Base-by-base conservation (phyloP, 2,329 filamentous ascomycete species). In the Fusarium torreyae region DNA sequence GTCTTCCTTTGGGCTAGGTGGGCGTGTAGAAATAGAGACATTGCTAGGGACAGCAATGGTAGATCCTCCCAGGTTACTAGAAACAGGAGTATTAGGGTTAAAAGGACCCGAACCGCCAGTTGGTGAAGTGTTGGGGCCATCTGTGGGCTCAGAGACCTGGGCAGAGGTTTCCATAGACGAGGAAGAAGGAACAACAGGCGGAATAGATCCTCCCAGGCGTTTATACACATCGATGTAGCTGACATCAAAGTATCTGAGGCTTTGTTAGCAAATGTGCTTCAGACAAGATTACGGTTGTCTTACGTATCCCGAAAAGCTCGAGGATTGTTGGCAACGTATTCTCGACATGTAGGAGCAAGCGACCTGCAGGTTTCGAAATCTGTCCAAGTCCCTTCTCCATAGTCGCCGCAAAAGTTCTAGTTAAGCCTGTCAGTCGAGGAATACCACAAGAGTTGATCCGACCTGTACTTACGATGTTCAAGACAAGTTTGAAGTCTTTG, bases 361-460 rank as follows among this genome's bases (percentile, higher is more conserved):
- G 71, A 58, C 57, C 73, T 73, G 67, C 83, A 86, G 15, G 79
- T 75, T 17, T 82, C 79, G 14, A 75, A 70, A 6, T 70, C 70
- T 18, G 76, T 77, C 84, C 85, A 86, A 17, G 79, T 74, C 7
- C 77, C 77, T 42, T 78, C 89, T 1, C 91, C 92, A 85, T 91
- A 94, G 73, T 91, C 88, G 26, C 93, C 93, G 75, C 93, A 96
- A 77, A 96, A 93, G 52, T 92, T 84, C 83, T 85, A 44, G 20
- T 60, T 34, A 63, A 42, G 46, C 24, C 17, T n/a, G 40, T 33
- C 7, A 39, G 50, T 4, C 4, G 20, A 14, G 9, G 3, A 2
- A 10, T 24, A 10, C 7, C 1, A 3, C 6, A 13, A 6, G 9
- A 17, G 9, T 8, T 5, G 6, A 45, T 14, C 14, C 7, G 13